A percentile compares a stretch with the other conserved stretches of the same genome.
Conservation (phyloP, 2,329 filamentous ascomycete species). For the Plenodomus tracheiphilus region DNA sequence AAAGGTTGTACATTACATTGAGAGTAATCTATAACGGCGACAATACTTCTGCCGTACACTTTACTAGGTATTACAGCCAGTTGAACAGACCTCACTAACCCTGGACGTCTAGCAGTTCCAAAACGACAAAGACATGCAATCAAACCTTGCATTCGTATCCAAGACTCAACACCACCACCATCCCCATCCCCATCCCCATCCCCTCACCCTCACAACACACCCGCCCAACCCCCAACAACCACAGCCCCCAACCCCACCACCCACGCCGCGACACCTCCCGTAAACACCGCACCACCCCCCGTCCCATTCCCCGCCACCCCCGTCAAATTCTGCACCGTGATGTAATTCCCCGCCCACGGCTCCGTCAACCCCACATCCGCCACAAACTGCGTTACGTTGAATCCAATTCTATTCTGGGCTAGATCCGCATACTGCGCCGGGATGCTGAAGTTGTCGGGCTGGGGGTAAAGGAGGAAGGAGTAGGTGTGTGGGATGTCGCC, state of each 20-base stretch:
- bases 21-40: no score
- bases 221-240: conserved; percentile 22
- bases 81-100: no score
- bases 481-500: conserved; percentile 36
- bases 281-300: conserved; percentile 11
- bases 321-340: conserved; percentile 40
- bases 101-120: no score
- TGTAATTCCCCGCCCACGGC: conserved; percentile 46
- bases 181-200: no score
- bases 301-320: conserved; percentile 13
- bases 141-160: no score
- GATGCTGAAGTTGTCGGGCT: conserved; percentile 32
- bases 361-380: conserved; percentile 30
- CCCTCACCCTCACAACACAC: conserved; percentile 19
- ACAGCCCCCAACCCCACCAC: conserved; percentile 15
- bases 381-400: conserved; percentile 43
- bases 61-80: no score
- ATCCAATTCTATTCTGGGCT: conserved; percentile 31
- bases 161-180: no score
- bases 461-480: conserved; percentile 32
- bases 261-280: conserved; percentile 18
- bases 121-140: no score
- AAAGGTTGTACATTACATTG: no score
- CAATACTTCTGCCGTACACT: no score
- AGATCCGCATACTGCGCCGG: conserved; percentile 31